Base-by-base conservation (phyloP, 768 basidiomycete genomes). In the Suillus subaureus region DNA sequence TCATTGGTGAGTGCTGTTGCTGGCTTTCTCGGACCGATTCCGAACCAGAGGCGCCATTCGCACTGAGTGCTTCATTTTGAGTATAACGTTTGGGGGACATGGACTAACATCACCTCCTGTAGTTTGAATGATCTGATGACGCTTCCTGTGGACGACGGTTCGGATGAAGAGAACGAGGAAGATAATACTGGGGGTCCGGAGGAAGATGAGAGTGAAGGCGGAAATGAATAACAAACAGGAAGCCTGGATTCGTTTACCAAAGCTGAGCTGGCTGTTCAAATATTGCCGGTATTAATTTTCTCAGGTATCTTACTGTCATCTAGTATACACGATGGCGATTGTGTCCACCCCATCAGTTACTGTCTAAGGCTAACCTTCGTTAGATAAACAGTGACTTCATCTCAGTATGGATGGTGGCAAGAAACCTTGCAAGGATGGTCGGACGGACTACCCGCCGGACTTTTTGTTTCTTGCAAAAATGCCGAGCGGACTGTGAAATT, bases 81-180 rank as follows among this genome's bases (percentile, higher is more conserved):
- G 57, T 39, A 11, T 58, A 7, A 13, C 11, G 6, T 58, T 18
- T 12, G 26, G 26, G 28, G 16, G 12, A 21, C 31, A 40, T 40
- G 57, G 23, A 18, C 37, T 58, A 26, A 58, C 12, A 11, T 28
- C 18, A 21, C 6, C 21, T 42, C 12, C 51, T 68, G n/a, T 66
- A 92, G 91, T 70, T 71, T 92, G 64, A 92, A 92, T 67, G 89
- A 90, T 70, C 81, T 91, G 83, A 86, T 91, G 82, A 89, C 87
- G 2, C 70, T 90, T 12, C 78, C 78, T 39, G 77, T 75, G 42
- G 81, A 71, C 21, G 75, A 72, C 70, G 70, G 12, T 71, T 72
- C 23, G 71, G 73, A 16, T 47, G 65, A 42, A 26, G 64, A 66
- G 58, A 18, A 28, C 18, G 57, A 58, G 16, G 39, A 39, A 58